Evolutionary conservation across 306 rosid species (phyloP).

Genomic region (Betula pendula): DNA sequence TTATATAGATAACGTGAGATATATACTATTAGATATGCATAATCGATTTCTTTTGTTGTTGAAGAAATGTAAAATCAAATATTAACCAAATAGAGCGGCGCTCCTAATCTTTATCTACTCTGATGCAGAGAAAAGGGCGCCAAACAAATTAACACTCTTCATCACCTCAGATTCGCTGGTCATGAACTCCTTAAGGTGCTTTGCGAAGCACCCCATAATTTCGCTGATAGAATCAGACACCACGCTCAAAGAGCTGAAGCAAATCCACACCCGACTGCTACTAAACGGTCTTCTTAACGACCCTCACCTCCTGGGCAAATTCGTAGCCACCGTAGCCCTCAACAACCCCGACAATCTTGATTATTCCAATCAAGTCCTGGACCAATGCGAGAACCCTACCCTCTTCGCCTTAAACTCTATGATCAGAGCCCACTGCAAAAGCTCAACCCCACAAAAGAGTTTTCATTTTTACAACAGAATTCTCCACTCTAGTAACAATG

Average conservation of each 20-base stretch:
- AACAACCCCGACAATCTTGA: slow-evolving; percentile 29
- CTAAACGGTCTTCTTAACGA: slow-evolving; percentile 30
- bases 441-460: slow-evolving; percentile 48
- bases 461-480: slow-evolving; percentile 45
- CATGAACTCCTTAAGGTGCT: slow-evolving; percentile 37
- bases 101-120: too few species aligned
- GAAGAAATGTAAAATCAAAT: too few species aligned
- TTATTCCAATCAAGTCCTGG: slow-evolving; percentile 32
- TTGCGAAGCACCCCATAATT: slow-evolving; percentile 44
- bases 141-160: background rate
- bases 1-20: too few species aligned
- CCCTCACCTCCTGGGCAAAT: slow-evolving; percentile 32
- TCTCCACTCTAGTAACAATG: slow-evolving; percentile 25
- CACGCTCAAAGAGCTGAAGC: slow-evolving; percentile 38
- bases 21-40: too few species aligned
- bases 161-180: background rate
- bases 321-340: slow-evolving; percentile 40
- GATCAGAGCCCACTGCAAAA: slow-evolving; percentile 63
- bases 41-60: too few species aligned
- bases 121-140: background rate
- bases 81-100: too few species aligned
- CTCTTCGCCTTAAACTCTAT: slow-evolving; percentile 62
- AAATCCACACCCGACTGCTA: slow-evolving; percentile 53
- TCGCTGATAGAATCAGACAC: slow-evolving; percentile 34
- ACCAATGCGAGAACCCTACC: slow-evolving; percentile 36